Conservation (phyloP, 2,329 filamentous ascomycete species). For the Fusarium paranaense region DNA sequence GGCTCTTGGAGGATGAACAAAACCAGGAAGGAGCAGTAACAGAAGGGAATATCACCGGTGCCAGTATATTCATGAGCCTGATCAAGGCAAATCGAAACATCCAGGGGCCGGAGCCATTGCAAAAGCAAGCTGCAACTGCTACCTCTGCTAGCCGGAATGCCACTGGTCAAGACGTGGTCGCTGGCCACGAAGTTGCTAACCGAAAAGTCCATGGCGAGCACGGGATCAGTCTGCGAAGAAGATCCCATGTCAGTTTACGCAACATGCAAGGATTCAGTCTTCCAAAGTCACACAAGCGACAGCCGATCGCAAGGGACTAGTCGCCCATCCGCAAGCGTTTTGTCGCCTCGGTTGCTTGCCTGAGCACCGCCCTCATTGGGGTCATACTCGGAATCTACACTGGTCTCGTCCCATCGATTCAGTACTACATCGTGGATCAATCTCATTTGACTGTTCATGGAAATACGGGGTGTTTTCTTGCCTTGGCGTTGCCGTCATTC, state of each 20-base stretch:
- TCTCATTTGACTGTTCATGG: slow-evolving; percentile 76
- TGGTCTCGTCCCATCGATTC: slow-evolving; percentile 81
- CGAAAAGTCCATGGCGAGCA: slow-evolving; percentile 45
- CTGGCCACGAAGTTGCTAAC: slow-evolving; percentile 41
- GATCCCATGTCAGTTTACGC: slow-evolving; percentile 66
- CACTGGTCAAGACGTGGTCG: slow-evolving; percentile 39
- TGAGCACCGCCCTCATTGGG: slow-evolving; percentile 79
- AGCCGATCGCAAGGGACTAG: slow-evolving; percentile 80
- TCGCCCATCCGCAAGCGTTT: slow-evolving; percentile 74
- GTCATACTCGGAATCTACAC: slow-evolving; percentile 81
- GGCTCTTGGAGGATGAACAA: background rate
- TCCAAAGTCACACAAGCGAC: slow-evolving; percentile 65
- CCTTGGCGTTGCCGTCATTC: slow-evolving; percentile 76
- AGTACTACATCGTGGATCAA: slow-evolving; percentile 79
- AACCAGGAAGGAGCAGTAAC: background rate
- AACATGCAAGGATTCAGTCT: slow-evolving; percentile 64
- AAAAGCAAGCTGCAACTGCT: slow-evolving; percentile 10
- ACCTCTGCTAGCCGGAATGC: slow-evolving; percentile 19
- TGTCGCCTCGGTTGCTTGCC: slow-evolving; percentile 75
- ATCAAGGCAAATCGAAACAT: background rate
- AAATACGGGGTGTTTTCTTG: slow-evolving; percentile 79
- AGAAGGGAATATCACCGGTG: slow-evolving; percentile 6
- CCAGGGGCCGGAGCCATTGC: background rate
- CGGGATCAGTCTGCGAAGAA: slow-evolving; percentile 59
- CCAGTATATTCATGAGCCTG: background rate